Percentiles rank a stretch among this genome's conserved stretches.
Evolutionary conservation across 164 flowering plant species (phyloP).

Genomic region (Akebia trifoliata): DNA sequence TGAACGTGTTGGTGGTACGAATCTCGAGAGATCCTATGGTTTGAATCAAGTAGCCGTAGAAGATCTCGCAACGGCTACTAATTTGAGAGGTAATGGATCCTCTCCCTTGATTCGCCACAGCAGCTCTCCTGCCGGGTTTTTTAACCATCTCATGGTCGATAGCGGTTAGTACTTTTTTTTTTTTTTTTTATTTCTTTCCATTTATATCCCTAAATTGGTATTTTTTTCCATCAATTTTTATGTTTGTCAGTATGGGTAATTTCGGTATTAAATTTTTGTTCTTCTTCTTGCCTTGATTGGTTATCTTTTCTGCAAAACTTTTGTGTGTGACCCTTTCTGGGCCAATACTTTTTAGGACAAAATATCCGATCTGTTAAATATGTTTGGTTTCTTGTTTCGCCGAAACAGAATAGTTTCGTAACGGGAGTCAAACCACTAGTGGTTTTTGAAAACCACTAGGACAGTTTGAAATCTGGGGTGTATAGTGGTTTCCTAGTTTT

Average conservation of each 20-base stretch:
- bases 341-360: no score
- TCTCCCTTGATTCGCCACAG: slow-evolving; percentile 53
- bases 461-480: no score
- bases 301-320: no score
- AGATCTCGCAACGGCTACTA: slow-evolving; percentile 13
- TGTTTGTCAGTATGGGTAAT: background rate
- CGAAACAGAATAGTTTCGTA: no score
- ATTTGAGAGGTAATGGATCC: slow-evolving; percentile 16
- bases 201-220: background rate
- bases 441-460: no score
- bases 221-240: background rate
- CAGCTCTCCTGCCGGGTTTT: slow-evolving; percentile 77
- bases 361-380: no score
- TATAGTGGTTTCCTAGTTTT: no score
- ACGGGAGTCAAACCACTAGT: no score
- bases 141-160: slow-evolving; percentile 42
- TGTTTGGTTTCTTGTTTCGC: no score
- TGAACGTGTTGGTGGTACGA: background rate
- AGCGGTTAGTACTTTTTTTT: slow-evolving; percentile 29
- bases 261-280: no score
- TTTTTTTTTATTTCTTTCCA: background rate
- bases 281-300: no score
- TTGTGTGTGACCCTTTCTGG: no score
- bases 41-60: slow-evolving; percentile 22
- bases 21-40: slow-evolving; percentile 30